Conservation (phyloP, 2,329 filamentous ascomycete species). For the Fonsecaea erecta region DNA sequence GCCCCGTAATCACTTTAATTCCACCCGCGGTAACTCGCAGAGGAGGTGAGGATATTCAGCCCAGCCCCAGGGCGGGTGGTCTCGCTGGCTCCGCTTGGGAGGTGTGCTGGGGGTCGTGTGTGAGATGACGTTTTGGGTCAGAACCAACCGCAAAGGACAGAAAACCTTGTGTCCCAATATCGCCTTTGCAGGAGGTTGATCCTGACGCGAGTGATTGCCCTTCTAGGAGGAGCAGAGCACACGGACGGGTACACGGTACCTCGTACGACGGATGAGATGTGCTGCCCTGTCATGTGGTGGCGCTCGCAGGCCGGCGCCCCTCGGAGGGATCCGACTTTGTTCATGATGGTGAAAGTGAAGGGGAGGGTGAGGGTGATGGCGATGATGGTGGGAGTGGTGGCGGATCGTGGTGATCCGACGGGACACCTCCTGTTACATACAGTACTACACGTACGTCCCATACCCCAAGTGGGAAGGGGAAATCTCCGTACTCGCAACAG, state of each 20-base stretch:
- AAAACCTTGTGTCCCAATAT: background rate
- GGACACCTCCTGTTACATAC: no score
- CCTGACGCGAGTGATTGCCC: background rate
- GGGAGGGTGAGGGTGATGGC: no score
- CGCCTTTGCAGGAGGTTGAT: background rate
- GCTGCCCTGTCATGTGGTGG: background rate
- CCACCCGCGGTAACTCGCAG: background rate
- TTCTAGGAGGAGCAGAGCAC: background rate
- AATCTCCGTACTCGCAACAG: background rate
- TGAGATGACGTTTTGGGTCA: background rate
- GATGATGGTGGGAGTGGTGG: no score
- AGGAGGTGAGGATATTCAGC: background rate
- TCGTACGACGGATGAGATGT: no score
- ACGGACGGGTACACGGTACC: no score
- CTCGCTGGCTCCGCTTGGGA: background rate
- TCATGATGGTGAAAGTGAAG: no score
- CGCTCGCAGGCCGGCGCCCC: background rate
- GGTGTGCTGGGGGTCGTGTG: background rate
- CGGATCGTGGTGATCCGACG: no score
- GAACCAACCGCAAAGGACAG: background rate
- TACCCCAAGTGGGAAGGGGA: background rate
- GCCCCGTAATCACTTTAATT: background rate
- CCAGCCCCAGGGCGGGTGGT: background rate
- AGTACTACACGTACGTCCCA: no score
- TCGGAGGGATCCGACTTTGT: background rate